Conservation (phyloP, 768 basidiomycete species). For the Boletus pseudopeckii region DNA sequence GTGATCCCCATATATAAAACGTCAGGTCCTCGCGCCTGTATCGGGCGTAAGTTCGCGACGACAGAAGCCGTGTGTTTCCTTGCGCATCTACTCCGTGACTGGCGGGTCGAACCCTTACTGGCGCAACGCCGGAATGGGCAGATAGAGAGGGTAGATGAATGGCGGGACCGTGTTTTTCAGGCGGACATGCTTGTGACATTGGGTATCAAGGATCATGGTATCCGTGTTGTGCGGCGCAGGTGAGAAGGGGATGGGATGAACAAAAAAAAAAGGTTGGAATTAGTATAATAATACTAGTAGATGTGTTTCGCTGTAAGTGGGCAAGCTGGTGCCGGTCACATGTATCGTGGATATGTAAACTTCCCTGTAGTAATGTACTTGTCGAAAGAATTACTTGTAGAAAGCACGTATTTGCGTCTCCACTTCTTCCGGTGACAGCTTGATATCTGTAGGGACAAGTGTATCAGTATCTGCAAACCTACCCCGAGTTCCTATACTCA, state of each 20-base stretch:
- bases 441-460: conserved; percentile 59
- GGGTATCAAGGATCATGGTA: conserved; percentile 13
- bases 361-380: neutral
- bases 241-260: neutral
- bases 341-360: neutral
- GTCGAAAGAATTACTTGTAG: conserved; percentile 36
- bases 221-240: conserved; percentile 11
- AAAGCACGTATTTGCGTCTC: conserved; percentile 65
- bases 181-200: conserved; percentile 10
- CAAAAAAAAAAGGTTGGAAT: no score
- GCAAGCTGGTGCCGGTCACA: neutral
- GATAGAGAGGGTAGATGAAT: conserved; percentile 11
- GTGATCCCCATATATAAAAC: neutral
- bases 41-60: conserved; percentile 52
- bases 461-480: conserved; percentile 8
- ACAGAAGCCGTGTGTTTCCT: conserved; percentile 53
- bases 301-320: neutral
- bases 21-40: conserved; percentile 47
- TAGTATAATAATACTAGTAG: no score
- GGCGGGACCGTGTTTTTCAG: conserved; percentile 15
- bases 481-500: conserved; percentile 24
- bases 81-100: conserved; percentile 49
- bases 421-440: conserved; percentile 69
- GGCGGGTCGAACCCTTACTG: conserved; percentile 45
- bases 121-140: neutral